A percentile compares a stretch with the other conserved stretches of the same genome.
Conservation (phyloP, 1,139 yeast species). For the Yamadazyma mexicana region DNA sequence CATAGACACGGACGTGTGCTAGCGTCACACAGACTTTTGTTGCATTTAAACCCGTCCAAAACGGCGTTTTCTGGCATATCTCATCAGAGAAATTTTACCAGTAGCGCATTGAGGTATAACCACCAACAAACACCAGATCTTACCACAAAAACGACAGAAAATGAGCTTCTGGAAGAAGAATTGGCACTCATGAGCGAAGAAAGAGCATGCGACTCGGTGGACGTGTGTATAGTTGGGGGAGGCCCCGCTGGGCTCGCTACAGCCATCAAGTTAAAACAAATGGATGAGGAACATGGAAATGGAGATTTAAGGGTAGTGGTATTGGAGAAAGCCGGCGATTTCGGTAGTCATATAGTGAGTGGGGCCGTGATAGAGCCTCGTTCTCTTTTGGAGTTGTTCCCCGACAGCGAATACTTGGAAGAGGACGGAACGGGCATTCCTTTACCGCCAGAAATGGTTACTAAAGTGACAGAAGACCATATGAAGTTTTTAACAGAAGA, state of each 20-base stretch:
- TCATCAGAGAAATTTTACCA: background rate
- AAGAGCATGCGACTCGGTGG: conserved; percentile 81
- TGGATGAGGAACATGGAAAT: conserved; percentile 66
- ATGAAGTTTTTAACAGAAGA: conserved; percentile 67
- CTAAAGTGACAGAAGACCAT: conserved; percentile 66
- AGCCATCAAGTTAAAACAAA: conserved; percentile 83
- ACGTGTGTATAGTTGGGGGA: conserved; percentile 94
- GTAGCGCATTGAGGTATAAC: background rate
- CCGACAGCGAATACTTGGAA: conserved; percentile 57
- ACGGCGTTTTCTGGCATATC: background rate
- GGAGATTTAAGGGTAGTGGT: conserved; percentile 82
- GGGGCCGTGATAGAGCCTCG: conserved; percentile 94
- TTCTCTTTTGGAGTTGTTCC: conserved; percentile 82
- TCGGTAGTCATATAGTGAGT: conserved; percentile 88
- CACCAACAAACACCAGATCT: conserved; percentile 3
- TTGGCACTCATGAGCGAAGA: conserved; percentile 47
- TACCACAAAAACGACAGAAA: background rate
- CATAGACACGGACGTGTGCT: too few relatives aligned
- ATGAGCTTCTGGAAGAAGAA: conserved; percentile 10
- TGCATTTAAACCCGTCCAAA: background rate
- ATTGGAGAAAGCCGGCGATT: conserved; percentile 87
- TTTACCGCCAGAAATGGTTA: conserved; percentile 71
- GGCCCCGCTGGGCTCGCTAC: conserved; percentile 98
- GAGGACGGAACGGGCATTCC: conserved; percentile 63
- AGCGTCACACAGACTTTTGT: background rate